Conservation (phyloP, 2,329 filamentous ascomycete species). For the Sordariomycetes sp. region DNA sequence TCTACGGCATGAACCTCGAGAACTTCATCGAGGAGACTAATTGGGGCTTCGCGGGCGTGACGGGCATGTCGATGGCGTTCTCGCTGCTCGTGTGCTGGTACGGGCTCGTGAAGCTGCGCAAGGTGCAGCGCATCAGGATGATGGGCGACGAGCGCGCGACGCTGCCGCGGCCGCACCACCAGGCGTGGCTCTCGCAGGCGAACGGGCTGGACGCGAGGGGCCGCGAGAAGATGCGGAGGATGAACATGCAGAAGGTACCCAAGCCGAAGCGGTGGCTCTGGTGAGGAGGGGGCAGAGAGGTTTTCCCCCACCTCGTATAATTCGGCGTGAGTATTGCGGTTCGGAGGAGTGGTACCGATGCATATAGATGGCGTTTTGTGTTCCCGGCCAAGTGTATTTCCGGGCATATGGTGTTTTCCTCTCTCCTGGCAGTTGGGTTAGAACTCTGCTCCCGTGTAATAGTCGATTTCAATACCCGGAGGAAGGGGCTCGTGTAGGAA, state of each 20-base stretch:
- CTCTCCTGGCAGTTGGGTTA: not conserved
- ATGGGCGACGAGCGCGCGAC: constrained; percentile 34
- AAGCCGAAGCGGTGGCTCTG: constrained; percentile 18
- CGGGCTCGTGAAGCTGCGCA: constrained; percentile 72
- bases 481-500: not conserved
- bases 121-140: constrained; percentile 84
- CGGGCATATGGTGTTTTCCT: not conserved
- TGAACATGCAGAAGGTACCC: constrained; percentile 35
- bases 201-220: constrained; percentile 43
- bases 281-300: not conserved
- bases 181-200: constrained; percentile 16
- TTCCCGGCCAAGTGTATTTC: not conserved
- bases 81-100: constrained; percentile 73
- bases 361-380: constrained; percentile 6
- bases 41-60: constrained; percentile 73
- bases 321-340: not conserved
- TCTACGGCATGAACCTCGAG: constrained; percentile 99
- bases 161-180: constrained; percentile 25
- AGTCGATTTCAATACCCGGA: not conserved
- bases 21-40: constrained; percentile 96
- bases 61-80: constrained; percentile 57
- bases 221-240: constrained; percentile 40
- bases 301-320: not conserved
- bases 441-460: not conserved
- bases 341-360: not conserved